Evolutionary conservation across 2,329 filamentous ascomycete species (phyloP).

Genomic region (Neodidymelliopsis sp.): DNA sequence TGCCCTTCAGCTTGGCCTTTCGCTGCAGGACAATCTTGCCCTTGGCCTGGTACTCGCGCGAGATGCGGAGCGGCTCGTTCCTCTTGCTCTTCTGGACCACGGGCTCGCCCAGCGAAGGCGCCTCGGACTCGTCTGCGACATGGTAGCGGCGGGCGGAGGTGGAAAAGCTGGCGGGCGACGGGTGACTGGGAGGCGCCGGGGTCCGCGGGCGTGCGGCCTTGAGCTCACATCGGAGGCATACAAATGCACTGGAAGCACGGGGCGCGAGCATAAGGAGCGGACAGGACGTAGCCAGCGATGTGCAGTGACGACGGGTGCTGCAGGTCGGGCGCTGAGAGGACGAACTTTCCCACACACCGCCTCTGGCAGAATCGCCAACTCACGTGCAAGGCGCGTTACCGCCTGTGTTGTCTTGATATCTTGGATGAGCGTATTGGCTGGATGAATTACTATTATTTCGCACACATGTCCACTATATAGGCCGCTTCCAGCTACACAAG

Average conservation of each 20-base stretch:
- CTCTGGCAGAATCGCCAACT: slow-evolving; percentile 33
- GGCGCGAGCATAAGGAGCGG: slow-evolving; percentile 46
- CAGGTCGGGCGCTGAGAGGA: not conserved
- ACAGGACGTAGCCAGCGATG: slow-evolving; percentile 13
- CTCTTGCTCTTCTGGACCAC: not conserved
- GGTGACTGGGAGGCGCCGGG: slow-evolving; percentile 20
- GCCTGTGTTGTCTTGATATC: not conserved
- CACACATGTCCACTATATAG: slow-evolving; percentile 13
- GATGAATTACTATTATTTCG: not conserved
- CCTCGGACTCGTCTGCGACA: slow-evolving; percentile 25
- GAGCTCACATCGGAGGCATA: slow-evolving; percentile 51
- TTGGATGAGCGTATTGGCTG: not conserved
- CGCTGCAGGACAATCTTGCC: slow-evolving; percentile 38
- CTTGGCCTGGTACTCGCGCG: slow-evolving; percentile 18
- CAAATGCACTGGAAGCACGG: slow-evolving; percentile 45
- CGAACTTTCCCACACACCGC: slow-evolving; percentile 40
- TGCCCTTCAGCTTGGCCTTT: slow-evolving; percentile 37
- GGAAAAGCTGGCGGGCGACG: slow-evolving; percentile 38
- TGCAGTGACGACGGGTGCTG: slow-evolving; percentile 9
- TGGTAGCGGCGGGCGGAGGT: slow-evolving; percentile 34
- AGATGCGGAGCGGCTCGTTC: slow-evolving; percentile 1
- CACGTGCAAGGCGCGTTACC: slow-evolving; percentile 41
- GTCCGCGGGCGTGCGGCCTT: slow-evolving; percentile 33
- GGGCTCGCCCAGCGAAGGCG: not conserved
- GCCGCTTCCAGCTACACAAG: slow-evolving; percentile 55